Percentiles rank a stretch among this genome's conserved stretches.
phyloP scores from a whole-genome alignment of 345 rosid species.

The Eucalyptus camaldulensis region DNA sequence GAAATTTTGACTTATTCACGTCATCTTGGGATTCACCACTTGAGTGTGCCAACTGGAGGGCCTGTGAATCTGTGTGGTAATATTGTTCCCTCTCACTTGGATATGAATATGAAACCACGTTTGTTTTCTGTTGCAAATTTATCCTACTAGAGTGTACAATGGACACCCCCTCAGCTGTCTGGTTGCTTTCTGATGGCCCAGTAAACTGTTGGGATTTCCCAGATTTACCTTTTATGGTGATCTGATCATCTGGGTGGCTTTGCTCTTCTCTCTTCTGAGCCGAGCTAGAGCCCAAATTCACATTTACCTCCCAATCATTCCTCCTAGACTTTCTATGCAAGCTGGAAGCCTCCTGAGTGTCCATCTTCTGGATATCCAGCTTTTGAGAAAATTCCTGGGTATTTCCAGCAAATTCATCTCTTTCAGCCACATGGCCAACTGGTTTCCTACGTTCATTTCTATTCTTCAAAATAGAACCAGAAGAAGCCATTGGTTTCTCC shows the following conservation, averaged over 20 bases:
- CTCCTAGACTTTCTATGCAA: conserved; percentile 21
- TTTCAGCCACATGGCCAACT: not conserved
- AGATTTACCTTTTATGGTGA: conserved; percentile 12
- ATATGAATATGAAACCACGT: conserved; percentile 10
- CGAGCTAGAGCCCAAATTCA: conserved; percentile 11
- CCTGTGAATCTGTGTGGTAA: conserved; percentile 13
- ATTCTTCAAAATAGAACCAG: conserved; percentile 1
- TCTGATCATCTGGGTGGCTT: conserved; percentile 15
- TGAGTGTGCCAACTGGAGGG: conserved; percentile 19
- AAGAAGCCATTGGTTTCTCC: conserved; percentile 9
- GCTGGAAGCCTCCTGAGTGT: conserved; percentile 20
- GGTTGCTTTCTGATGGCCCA: conserved; percentile 15
- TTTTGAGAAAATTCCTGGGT: conserved; percentile 11
- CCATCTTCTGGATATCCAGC: conserved; percentile 16
- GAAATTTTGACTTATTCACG: conserved; percentile 15
- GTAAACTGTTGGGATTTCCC: conserved; percentile 22
- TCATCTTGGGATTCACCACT: conserved; percentile 22
- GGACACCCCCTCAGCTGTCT: conserved; percentile 10
- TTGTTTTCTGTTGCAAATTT: conserved; percentile 18
- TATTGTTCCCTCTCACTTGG: conserved; percentile 19
- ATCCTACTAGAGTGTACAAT: conserved; percentile 4
- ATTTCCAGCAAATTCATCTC: not conserved
- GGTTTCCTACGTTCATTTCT: not conserved
- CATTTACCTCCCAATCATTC: conserved; percentile 26
- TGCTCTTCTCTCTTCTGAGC: conserved; percentile 4